A percentile compares a stretch with the other conserved stretches of the same genome.
These are phyloP conservation scores for Dipteronia dyeriana DNA, from an alignment of 345 rosid genomes.

Conservation along the genomic window DNA sequence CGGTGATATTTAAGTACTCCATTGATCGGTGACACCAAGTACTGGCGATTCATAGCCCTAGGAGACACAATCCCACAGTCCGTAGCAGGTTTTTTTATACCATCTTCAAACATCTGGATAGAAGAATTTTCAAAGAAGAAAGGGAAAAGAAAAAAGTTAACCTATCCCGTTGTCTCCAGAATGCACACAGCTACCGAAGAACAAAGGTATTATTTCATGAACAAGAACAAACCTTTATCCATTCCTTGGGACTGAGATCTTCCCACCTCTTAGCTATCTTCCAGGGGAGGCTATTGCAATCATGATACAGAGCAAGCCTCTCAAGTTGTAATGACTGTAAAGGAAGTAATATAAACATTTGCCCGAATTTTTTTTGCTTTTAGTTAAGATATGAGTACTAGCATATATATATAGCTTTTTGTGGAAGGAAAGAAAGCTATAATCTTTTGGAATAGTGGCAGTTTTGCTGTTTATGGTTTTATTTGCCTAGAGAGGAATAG, in stretches of 20 bases:
- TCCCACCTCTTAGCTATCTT: constrained; percentile 85
- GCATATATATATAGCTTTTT: background rate
- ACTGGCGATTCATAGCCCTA: constrained; percentile 78
- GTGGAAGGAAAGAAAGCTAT: background rate
- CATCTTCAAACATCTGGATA: constrained; percentile 92
- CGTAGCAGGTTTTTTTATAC: constrained; percentile 66
- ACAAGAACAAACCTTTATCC: constrained; percentile 81
- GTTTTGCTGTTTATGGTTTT: background rate
- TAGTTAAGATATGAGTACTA: constrained; percentile 16
- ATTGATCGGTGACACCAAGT: constrained; percentile 87
- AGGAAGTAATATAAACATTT: constrained; percentile 31
- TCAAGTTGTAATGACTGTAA: constrained; percentile 89
- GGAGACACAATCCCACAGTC: constrained; percentile 48
- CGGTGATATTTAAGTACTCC: constrained; percentile 94
- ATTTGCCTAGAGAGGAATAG: background rate
- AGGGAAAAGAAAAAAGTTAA: background rate
- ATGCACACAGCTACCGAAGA: background rate
- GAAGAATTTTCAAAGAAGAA: constrained; percentile 3
- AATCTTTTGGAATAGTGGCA: background rate
- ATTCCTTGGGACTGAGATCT: constrained; percentile 80
- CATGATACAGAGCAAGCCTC: constrained; percentile 96
- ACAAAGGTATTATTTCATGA: constrained; percentile 12
- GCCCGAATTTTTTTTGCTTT: background rate
- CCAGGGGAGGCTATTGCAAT: constrained; percentile 84
- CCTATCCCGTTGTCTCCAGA: constrained; percentile 1